Evolutionary conservation across 169 alveolate genomes (phyloP), one percentile per base, ranked within the genome.

Genomic region (Theileria parva): DNA sequence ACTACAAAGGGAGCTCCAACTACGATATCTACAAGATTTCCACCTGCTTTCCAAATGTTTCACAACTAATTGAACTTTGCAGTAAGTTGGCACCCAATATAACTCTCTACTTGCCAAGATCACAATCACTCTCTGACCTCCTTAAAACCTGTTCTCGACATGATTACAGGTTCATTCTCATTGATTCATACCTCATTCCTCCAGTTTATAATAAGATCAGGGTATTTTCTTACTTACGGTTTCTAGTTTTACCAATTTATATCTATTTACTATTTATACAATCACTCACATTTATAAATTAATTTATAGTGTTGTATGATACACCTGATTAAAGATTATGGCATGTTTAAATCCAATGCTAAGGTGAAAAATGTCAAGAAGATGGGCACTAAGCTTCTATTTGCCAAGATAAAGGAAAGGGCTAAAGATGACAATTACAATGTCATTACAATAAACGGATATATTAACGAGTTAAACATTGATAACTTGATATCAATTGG

Each of bases 41-140:
- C 67, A 25, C 11, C 12, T 65, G 61, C 53, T 65, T 65, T 55
- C 30, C 44, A 28, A n/a, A 57, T n/a, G 13, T 44, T 70, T 44
- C 44, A 25, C 2, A 21, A 4, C 65, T n/a, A 6, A 70, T 84
- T 79, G 50, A 17, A 8, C 23, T 27, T 23, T 37, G 69, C 67
- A 12, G 86, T 1, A 44, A 51, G 13, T 27, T 84, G 7, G 61
- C 63, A 3, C 50, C 53, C 5, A 84, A 67, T n/a, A 77, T 71
- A 15, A 23, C 87, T 2, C 44, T 84, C 11, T 71, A 28, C 68
- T 51, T 84, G 27, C 90, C 90, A 17, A 28, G 90, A 30, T 75
- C 86, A 12, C 90, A 84, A 23, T 64, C 80, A 51, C 44, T 84
- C 12, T n/a, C 23, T 19, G 90, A 84, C 37, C 48, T 84, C 9